phyloP scores from a whole-genome alignment of 164 flowering plant genomes.

The Cinnamomum chago region DNA sequence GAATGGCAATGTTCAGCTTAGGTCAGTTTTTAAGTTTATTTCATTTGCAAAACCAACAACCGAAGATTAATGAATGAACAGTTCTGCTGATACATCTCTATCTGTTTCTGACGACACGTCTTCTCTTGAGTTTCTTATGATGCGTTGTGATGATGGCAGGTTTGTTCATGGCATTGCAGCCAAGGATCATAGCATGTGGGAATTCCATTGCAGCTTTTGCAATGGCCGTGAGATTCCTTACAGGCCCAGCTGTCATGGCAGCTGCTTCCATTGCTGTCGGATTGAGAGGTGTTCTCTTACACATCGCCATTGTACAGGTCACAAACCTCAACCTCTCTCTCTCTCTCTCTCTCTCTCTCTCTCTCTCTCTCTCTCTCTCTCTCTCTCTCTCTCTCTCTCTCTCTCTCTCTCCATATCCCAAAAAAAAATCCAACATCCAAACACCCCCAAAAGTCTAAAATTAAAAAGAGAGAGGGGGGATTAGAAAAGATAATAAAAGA shows the following conservation, averaged over 20 bases:
- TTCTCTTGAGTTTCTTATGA: constrained; percentile 15
- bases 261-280: constrained; percentile 91
- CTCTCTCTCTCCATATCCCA: background rate
- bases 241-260: constrained; percentile 97
- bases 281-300: constrained; percentile 70
- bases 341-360: constrained; percentile 16
- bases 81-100: background rate
- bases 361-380: constrained; percentile 7
- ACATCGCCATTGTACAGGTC: constrained; percentile 88
- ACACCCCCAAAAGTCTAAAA: constrained; percentile 8
- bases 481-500: background rate
- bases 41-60: background rate
- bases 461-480: background rate
- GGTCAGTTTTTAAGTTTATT: constrained; percentile 36
- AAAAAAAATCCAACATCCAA: constrained; percentile 22
- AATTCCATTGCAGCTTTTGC: constrained; percentile 78
- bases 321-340: constrained; percentile 4
- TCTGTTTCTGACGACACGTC: constrained; percentile 5
- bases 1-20: constrained; percentile 99
- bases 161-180: constrained; percentile 97
- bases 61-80: background rate
- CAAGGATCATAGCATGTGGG: constrained; percentile 97
- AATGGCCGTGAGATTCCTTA: constrained; percentile 92
- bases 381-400: constrained; percentile 14
- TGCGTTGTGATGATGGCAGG: constrained; percentile 38